phyloP scores from a whole-genome alignment of 2,329 filamentous ascomycete species.

The Calonectria pseudoreteaudii region DNA sequence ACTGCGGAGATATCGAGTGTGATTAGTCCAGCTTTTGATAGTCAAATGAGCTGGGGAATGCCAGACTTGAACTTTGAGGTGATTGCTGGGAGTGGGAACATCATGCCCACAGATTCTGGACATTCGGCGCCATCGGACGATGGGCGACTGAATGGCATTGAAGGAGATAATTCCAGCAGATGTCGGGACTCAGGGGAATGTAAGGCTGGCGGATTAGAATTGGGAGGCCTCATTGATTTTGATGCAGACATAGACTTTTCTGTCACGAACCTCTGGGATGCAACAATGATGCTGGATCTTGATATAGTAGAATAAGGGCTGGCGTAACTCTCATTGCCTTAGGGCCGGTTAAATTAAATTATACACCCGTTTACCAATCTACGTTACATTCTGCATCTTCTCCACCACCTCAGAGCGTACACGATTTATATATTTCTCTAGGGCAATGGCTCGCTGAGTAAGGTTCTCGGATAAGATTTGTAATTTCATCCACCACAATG shows the following conservation, averaged over 20 bases:
- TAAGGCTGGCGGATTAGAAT: neutral
- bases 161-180: too few relatives aligned
- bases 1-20: neutral
- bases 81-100: neutral
- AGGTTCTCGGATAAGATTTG: neutral
- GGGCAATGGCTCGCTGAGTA: too few relatives aligned
- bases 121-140: neutral
- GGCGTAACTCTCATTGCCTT: neutral
- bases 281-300: neutral
- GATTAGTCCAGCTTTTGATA: neutral
- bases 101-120: neutral
- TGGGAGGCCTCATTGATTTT: neutral
- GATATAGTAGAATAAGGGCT: neutral
- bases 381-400: neutral
- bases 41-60: neutral
- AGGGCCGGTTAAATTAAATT: neutral
- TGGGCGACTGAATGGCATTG: neutral
- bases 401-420: neutral
- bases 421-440: neutral
- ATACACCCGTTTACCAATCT: neutral
- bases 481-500: neutral
- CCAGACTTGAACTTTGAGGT: neutral
- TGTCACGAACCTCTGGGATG: neutral
- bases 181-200: neutral
- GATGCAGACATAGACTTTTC: neutral